Evolutionary conservation across 805 yeast species (phyloP).

Genomic region (Metschnikowia lunata): DNA sequence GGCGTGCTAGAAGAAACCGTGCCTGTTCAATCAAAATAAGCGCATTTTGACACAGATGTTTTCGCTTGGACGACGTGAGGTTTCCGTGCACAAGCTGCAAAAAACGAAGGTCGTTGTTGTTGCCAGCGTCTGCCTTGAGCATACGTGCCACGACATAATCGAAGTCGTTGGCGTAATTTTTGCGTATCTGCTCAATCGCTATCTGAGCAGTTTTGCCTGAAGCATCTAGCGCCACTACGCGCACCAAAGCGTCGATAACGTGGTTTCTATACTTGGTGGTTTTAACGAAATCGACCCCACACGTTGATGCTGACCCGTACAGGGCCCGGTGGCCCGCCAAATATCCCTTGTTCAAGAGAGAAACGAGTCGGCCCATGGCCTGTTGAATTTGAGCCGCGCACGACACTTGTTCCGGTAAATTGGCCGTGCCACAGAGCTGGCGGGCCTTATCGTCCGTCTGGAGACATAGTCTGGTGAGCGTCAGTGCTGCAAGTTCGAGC

Average conservation of each 20-base stretch:
- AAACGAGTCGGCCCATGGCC: constrained; percentile 38
- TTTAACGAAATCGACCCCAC: constrained; percentile 26
- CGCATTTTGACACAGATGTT: constrained; percentile 46
- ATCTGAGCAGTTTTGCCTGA: constrained; percentile 23
- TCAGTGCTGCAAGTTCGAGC: constrained; percentile 60
- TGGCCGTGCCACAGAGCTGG: constrained; percentile 56
- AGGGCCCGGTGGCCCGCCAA: constrained; percentile 41
- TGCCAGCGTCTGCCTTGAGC: constrained; percentile 24
- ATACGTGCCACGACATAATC: constrained; percentile 38
- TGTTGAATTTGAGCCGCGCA: constrained; percentile 23
- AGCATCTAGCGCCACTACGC: constrained; percentile 39
- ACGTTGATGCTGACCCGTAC: constrained; percentile 28
- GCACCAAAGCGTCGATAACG: constrained; percentile 47
- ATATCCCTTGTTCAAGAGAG: constrained; percentile 45
- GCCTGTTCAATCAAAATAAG: constrained; percentile 59
- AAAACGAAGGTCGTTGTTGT: constrained; percentile 46
- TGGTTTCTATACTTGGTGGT: constrained; percentile 43
- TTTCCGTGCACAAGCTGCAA: constrained; percentile 37
- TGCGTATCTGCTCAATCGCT: constrained; percentile 38
- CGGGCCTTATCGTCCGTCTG: constrained; percentile 51
- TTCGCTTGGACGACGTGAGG: not conserved
- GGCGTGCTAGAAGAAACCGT: constrained; percentile 53
- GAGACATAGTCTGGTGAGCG: constrained; percentile 50
- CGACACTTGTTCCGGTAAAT: constrained; percentile 32
- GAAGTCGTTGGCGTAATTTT: constrained; percentile 13